phyloP scores from a whole-genome alignment of 768 basidiomycete species.

The Pleurotus tuoliensis region DNA sequence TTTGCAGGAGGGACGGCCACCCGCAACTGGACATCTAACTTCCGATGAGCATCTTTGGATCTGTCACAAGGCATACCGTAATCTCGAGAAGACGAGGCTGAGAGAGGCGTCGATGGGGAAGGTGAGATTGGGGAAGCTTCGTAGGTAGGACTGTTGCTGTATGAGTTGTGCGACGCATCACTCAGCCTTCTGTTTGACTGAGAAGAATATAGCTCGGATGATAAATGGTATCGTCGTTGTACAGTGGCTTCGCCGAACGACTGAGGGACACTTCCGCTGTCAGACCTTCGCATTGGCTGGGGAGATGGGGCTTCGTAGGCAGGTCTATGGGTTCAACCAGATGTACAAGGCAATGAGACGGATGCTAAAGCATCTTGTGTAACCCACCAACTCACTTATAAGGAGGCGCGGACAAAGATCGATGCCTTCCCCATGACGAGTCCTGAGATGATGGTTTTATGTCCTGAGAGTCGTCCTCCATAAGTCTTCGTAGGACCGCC shows the following conservation, averaged over 20 bases:
- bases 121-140: constrained; percentile 4
- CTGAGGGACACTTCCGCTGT: neutral
- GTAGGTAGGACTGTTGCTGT: neutral
- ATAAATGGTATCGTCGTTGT: no score
- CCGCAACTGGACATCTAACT: neutral
- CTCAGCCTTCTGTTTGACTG: neutral
- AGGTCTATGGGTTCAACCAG: constrained; percentile 13
- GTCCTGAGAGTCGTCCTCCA: constrained; percentile 42
- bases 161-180: neutral
- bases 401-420: constrained; percentile 38
- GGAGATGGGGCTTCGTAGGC: neutral
- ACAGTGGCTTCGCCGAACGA: neutral
- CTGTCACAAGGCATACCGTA: neutral
- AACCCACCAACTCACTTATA: constrained; percentile 18
- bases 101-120: constrained; percentile 2
- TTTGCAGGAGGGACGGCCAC: neutral
- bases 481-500: constrained; percentile 63
- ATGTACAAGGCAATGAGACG: constrained; percentile 8
- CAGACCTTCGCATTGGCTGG: neutral
- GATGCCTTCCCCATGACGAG: constrained; percentile 34
- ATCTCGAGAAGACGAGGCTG: neutral
- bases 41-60: neutral
- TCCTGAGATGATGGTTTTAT: constrained; percentile 22
- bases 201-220: neutral
- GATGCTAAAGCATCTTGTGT: neutral